A percentile compares a stretch with the other conserved stretches of the same genome.
Evolutionary conservation across 129 eudicot species (phyloP).

Genomic region (Solidago caesia): DNA sequence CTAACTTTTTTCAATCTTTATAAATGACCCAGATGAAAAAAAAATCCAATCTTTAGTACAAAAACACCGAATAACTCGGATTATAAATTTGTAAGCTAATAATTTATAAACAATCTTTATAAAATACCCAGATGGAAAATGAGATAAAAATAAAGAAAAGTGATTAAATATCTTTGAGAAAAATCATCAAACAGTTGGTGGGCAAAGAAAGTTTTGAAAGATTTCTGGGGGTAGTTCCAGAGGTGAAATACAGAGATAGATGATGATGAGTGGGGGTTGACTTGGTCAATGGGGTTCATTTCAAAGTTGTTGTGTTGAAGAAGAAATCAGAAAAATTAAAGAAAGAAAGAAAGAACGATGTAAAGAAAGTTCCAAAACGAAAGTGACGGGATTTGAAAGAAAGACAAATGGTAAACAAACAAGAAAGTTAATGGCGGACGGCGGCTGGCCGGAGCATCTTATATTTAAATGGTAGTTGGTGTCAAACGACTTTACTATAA

Average conservation of each 20-base stretch:
- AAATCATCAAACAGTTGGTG: slow-evolving; percentile 33
- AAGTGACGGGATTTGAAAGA: neutral
- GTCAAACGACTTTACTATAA: neutral
- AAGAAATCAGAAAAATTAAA: neutral
- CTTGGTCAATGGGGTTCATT: slow-evolving; percentile 37
- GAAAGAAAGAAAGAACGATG: neutral
- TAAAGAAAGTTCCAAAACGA: neutral
- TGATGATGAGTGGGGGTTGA: slow-evolving; percentile 36
- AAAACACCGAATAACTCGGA: neutral
- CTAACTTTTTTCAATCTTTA: neutral
- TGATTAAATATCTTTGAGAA: slow-evolving; percentile 15
- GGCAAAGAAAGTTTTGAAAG: slow-evolving; percentile 4
- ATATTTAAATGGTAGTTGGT: neutral
- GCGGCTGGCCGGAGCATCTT: slow-evolving; percentile 4
- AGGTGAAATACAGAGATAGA: slow-evolving; percentile 35
- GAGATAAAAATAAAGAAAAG: neutral
- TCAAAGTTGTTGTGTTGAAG: slow-evolving; percentile 13
- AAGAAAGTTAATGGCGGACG: neutral
- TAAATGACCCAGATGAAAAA: neutral
- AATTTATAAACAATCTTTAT: neutral
- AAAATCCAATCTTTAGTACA: no score
- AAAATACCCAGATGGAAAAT: neutral
- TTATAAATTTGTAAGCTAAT: neutral
- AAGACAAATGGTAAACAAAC: neutral
- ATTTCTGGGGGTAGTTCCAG: slow-evolving; percentile 17